These are phyloP conservation scores for Sordariomycetes sp. DNA, from an alignment of 2,329 filamentous ascomycete genomes.

Conservation along the genomic window DNA sequence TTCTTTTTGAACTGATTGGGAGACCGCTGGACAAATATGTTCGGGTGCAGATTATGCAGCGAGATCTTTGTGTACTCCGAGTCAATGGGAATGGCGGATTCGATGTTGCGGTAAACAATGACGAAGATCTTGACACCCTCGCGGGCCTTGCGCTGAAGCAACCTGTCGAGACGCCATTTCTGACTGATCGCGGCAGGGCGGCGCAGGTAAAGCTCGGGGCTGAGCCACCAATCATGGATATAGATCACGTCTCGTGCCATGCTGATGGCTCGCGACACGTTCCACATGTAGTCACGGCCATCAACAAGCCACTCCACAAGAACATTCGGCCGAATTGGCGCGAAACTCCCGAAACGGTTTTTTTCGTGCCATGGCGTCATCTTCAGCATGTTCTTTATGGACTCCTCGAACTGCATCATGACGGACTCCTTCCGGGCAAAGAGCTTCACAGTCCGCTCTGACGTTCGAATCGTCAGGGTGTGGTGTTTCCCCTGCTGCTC, in stretches of 20 bases:
- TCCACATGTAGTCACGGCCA: conserved; percentile 98
- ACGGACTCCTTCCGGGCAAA: conserved; percentile 84
- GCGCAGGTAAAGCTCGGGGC: conserved; percentile 89
- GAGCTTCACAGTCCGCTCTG: conserved; percentile 83
- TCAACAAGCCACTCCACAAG: conserved; percentile 96
- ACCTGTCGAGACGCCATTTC: conserved; percentile 88
- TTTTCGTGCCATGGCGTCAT: conserved; percentile 71
- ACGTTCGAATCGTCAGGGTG: conserved; percentile 75
- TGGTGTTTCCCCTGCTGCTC: conserved; percentile 49
- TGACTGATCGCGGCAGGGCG: conserved; percentile 91
- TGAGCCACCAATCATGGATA: conserved; percentile 99
- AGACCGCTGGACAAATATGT: conserved; percentile 90
- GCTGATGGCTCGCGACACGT: conserved; percentile 88
- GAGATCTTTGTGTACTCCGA: conserved; percentile 98
- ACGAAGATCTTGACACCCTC: conserved; percentile 97
- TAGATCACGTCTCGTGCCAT: conserved; percentile 98
- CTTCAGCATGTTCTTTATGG: conserved; percentile 72
- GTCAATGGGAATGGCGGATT: conserved; percentile 93
- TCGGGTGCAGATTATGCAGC: conserved; percentile 85
- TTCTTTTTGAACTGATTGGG: conserved; percentile 98
- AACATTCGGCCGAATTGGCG: conserved; percentile 72
- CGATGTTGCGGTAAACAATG: conserved; percentile 95
- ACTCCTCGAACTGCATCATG: conserved; percentile 85
- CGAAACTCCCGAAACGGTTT: conserved; percentile 88
- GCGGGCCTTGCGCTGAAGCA: conserved; percentile 84